These are phyloP conservation scores for Magnaporthiopsis poae DNA, from an alignment of 2,329 filamentous ascomycete genomes.

Conservation along the genomic window DNA sequence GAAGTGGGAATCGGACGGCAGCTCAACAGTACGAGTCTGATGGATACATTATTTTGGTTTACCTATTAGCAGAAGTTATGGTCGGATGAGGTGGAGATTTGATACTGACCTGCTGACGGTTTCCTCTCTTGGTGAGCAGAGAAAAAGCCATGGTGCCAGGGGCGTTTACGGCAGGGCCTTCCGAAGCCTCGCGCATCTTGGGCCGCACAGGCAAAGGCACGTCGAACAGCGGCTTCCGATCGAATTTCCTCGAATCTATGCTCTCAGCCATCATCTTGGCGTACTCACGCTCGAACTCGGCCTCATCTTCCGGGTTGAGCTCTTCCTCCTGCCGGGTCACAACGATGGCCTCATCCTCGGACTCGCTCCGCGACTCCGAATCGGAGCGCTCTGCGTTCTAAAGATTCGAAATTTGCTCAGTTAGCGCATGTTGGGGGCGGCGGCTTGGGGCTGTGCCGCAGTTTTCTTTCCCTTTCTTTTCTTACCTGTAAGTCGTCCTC, in stretches of 20 bases:
- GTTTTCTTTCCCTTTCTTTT: too few species aligned
- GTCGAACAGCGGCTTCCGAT: conserved; percentile 88
- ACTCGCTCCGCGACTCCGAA: conserved; percentile 50
- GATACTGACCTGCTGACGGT: conserved; percentile 70
- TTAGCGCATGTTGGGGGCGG: conserved; percentile 5
- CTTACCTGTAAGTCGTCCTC: conserved; percentile 38
- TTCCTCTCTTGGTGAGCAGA: conserved; percentile 87
- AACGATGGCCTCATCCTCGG: conserved; percentile 79
- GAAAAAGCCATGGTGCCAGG: conserved; percentile 89
- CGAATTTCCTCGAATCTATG: conserved; percentile 87
- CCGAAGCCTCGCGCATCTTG: conserved; percentile 31
- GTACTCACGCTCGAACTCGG: conserved; percentile 94
- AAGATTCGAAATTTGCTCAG: not conserved
- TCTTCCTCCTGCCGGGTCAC: conserved; percentile 86
- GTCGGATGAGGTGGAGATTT: not conserved
- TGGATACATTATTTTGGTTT: conserved; percentile 10
- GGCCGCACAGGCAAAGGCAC: conserved; percentile 87
- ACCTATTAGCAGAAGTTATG: not conserved
- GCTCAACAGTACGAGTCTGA: conserved; percentile 80
- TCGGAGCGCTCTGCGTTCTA: conserved; percentile 40
- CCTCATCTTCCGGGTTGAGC: conserved; percentile 84
- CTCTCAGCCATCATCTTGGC: conserved; percentile 98
- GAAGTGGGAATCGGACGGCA: conserved; percentile 85
- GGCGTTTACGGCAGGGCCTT: not conserved
- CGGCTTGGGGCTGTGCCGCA: too few species aligned